These are phyloP conservation scores for Cyclotella choctawhatcheeana DNA, from an alignment of 108 stramenopile genomes.

Conservation along the genomic window DNA sequence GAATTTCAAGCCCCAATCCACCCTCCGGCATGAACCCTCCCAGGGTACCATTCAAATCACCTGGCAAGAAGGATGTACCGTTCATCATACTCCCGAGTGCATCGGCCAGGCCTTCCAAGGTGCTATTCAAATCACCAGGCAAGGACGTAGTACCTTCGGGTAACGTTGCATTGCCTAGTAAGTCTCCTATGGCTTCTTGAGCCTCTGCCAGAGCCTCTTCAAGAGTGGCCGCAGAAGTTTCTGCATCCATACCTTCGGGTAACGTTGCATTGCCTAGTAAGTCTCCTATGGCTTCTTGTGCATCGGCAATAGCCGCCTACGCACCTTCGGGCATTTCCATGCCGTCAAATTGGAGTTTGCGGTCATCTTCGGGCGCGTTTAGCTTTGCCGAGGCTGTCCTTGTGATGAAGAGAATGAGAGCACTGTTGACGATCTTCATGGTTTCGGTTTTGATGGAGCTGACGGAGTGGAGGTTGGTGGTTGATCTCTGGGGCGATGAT, in stretches of 20 bases:
- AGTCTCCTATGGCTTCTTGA: background rate
- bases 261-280: background rate
- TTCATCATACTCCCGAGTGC: background rate
- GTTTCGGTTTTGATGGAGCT: background rate
- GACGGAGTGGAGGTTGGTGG: background rate
- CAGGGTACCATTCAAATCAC: background rate
- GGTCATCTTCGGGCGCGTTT: background rate
- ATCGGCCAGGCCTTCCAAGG: background rate
- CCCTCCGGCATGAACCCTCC: background rate
- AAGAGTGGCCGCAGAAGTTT: background rate
- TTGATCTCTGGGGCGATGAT: no score
- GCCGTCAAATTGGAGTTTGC: background rate
- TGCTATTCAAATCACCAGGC: background rate
- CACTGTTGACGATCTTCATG: background rate
- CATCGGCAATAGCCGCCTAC: background rate
- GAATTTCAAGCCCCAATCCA: constrained; percentile 7
- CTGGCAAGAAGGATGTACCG: background rate
- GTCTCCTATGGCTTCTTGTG: background rate
- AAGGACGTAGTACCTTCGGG: background rate
- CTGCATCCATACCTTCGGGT: background rate
- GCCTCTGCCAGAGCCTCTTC: background rate
- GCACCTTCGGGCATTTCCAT: background rate
- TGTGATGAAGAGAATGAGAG: background rate
- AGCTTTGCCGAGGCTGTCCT: background rate
- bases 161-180: background rate